Conservation (phyloP, 2,329 filamentous ascomycete species). For the Diaporthe ilicicola region DNA sequence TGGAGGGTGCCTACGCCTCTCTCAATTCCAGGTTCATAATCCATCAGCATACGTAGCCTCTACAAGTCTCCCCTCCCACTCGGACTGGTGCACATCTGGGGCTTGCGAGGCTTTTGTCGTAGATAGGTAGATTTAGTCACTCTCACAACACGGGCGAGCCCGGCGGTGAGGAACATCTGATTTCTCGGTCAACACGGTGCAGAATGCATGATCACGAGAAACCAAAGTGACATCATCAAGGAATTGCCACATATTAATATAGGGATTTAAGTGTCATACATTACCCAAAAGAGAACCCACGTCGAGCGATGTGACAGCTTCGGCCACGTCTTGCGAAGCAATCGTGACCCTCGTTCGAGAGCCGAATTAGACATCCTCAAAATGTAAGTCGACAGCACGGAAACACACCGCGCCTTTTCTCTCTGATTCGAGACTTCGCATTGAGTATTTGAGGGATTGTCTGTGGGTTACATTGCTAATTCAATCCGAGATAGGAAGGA, state of each 20-base stretch:
- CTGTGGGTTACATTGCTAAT: no score
- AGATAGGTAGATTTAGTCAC: neutral
- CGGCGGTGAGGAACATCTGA: neutral
- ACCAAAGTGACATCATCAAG: constrained; percentile 7
- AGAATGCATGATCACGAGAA: constrained; percentile 13
- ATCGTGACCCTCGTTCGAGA: neutral
- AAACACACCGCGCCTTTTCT: neutral
- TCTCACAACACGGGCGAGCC: neutral
- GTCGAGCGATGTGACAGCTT: neutral
- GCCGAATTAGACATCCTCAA: neutral
- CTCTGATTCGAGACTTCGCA: no score
- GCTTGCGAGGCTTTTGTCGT: neutral
- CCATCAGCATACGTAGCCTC: constrained; percentile 7
- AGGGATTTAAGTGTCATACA: neutral
- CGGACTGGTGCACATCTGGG: constrained; percentile 3
- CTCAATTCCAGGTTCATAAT: neutral
- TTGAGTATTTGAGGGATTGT: no score
- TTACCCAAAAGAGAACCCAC: constrained; percentile 2
- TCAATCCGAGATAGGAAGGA: no score
- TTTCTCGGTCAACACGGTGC: neutral
- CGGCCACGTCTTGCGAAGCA: constrained; percentile 10
- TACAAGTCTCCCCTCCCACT: neutral
- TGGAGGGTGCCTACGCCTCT: neutral
- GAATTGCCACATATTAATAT: neutral
- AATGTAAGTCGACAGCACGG: neutral